Base-by-base conservation (phyloP, 768 basidiomycete genomes). In the Cystoderma amianthinum region DNA sequence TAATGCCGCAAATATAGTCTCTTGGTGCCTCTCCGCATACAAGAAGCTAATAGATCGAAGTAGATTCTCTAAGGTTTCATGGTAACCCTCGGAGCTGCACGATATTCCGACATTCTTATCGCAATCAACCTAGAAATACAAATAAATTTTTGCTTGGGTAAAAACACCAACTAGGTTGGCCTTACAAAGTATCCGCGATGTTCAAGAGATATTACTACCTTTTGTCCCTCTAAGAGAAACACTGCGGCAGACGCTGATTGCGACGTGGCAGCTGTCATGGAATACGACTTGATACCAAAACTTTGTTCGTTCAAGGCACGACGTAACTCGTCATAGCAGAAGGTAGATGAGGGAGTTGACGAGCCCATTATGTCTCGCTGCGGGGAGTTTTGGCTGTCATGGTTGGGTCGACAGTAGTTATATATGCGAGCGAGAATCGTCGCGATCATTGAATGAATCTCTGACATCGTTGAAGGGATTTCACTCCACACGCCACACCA, bases 1-100 rank as follows among this genome's bases (percentile, higher is more conserved):
- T 38, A 86, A 54, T 46, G 69, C 77, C 32, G 64, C 48, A 24
- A 78, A 56, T 39, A 81, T 60, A 19, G 57, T 47, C 15, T 74
- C 73, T 46, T 73, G 70, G 43, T 64, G 63, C 47, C 61, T 72
- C 45, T 58, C 58, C 35, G 56, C 56, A 50, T 80, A 85, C 48
- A 69, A 56, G n/a, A 69, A 65, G 55, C 84, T 86, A 39, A 66
- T 52, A 12, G 69, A 63, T 38, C 66, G 64, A 23, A 87, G 64
- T 19, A 85, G 64, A 21, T 63, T 66, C 37, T 85, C 84, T 15
- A 85, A 52, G 15, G 71, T 73, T 57, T 87, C 84, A 43, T 73
- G 18, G 34, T 39, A 18, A 42, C 19, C 18, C 3, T 45, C 33
- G 42, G 28, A 16, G 16, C 23, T n/a, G n/a, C n/a, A n/a, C n/a